Evolutionary conservation across 2,329 filamentous ascomycete genomes (phyloP).

Genomic region (Epichloe sibirici): DNA sequence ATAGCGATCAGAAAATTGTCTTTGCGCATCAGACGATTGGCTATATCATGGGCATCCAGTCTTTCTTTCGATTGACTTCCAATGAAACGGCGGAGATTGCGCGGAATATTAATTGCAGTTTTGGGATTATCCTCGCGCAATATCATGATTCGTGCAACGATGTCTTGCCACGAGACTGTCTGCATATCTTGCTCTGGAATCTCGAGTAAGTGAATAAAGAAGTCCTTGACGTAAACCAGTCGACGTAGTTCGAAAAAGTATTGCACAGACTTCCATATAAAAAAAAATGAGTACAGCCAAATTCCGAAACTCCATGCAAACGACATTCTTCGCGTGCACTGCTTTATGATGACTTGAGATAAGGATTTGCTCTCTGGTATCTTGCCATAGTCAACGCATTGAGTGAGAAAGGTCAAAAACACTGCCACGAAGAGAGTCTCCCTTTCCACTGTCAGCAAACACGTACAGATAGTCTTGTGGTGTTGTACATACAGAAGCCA

Average conservation of each 20-base stretch:
- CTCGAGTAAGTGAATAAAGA: constrained; percentile 70
- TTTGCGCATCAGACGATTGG: constrained; percentile 88
- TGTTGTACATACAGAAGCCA: constrained; percentile 52
- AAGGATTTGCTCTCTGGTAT: constrained; percentile 52
- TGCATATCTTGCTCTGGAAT: constrained; percentile 80
- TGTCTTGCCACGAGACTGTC: constrained; percentile 85
- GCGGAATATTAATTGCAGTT: constrained; percentile 48
- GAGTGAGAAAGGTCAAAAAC: constrained; percentile 71
- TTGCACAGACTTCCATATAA: constrained; percentile 67
- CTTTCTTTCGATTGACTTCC: constrained; percentile 85
- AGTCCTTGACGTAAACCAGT: constrained; percentile 68
- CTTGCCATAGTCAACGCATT: constrained; percentile 72
- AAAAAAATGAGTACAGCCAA: constrained; percentile 83
- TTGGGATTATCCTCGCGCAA: constrained; percentile 78
- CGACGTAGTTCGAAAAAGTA: constrained; percentile 62
- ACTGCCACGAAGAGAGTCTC: constrained; percentile 73
- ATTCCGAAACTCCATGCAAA: constrained; percentile 64
- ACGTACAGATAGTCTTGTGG: background rate
- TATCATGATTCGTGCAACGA: constrained; percentile 75
- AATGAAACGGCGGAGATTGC: constrained; percentile 43
- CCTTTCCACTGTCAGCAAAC: constrained; percentile 25
- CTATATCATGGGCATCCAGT: constrained; percentile 92
- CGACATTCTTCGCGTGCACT: constrained; percentile 68
- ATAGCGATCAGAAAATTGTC: constrained; percentile 96
- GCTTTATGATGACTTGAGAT: constrained; percentile 46